Evolutionary conservation across 1,284 basidiomycete species (phyloP).

Genomic region (Sanguinoderma infundibulare): DNA sequence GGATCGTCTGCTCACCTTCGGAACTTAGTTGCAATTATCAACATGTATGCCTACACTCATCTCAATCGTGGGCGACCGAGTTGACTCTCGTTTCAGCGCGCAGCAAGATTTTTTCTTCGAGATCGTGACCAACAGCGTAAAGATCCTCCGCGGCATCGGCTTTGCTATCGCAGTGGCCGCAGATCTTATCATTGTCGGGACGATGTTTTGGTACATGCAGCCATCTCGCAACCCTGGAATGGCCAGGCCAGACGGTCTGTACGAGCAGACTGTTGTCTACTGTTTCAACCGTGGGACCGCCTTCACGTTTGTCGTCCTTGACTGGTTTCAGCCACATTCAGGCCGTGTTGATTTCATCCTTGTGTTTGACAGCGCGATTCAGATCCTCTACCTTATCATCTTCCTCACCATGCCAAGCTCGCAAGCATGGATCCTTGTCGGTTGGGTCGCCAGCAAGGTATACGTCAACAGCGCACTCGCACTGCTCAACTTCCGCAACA

Average conservation of each 20-base stretch:
- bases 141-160: slow-evolving; percentile 25
- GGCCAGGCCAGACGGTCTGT: slow-evolving; percentile 15
- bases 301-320: slow-evolving; percentile 29
- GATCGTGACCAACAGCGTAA: slow-evolving; percentile 24
- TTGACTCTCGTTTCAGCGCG: slow-evolving; percentile 3
- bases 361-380: slow-evolving; percentile 24
- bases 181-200: slow-evolving; percentile 33
- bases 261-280: slow-evolving; percentile 25
- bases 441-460: slow-evolving; percentile 41
- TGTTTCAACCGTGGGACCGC: slow-evolving; percentile 38
- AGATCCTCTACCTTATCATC: slow-evolving; percentile 24
- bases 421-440: slow-evolving; percentile 41
- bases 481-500: slow-evolving; percentile 40
- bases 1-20: neutral
- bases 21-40: neutral
- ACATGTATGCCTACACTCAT: neutral
- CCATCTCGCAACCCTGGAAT: slow-evolving; percentile 35
- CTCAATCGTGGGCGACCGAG: neutral
- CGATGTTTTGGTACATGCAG: slow-evolving; percentile 36
- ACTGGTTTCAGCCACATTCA: neutral
- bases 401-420: slow-evolving; percentile 37
- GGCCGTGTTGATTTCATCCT: neutral
- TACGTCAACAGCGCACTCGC: slow-evolving; percentile 32
- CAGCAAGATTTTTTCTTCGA: slow-evolving; percentile 24
- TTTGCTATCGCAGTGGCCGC: slow-evolving; percentile 25